Percentiles rank a stretch among this genome's conserved stretches.
Conservation (phyloP, 2,329 filamentous ascomycete genomes). For the Alternaria infectoria region DNA sequence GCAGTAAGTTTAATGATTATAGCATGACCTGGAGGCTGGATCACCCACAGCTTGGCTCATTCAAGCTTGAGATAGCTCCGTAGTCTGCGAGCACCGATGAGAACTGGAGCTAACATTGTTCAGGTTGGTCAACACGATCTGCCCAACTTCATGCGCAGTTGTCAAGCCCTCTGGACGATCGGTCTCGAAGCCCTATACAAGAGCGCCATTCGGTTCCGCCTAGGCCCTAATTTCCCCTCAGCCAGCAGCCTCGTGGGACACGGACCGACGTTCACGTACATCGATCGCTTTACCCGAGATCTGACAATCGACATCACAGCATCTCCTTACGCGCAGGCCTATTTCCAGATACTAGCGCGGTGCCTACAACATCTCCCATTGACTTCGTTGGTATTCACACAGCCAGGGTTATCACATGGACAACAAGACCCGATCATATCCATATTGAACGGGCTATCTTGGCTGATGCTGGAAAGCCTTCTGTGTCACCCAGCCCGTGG, state of each 20-base stretch:
- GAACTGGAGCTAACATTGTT: not conserved
- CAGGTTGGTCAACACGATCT: not conserved
- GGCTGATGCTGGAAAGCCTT: not conserved
- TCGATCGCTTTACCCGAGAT: not conserved
- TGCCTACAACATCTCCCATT: not conserved
- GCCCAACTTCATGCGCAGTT: not conserved
- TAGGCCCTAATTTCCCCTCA: not conserved
- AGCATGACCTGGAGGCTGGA: not conserved
- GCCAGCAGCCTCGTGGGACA: not conserved
- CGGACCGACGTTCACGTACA: not conserved
- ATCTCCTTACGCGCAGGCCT: not conserved
- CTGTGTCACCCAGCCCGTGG: not conserved
- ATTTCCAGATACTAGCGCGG: not conserved
- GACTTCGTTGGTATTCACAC: not conserved
- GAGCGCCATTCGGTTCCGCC: not conserved
- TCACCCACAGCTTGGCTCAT: not conserved
- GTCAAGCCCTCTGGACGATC: not conserved
- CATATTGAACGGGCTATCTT: not conserved
- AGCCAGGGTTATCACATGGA: not conserved
- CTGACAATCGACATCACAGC: not conserved
- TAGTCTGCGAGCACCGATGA: not conserved
- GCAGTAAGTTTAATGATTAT: not conserved
- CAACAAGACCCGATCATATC: not conserved
- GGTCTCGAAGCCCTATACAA: not conserved
- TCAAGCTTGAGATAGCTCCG: not conserved